Conservation (phyloP, 2,329 filamentous ascomycete genomes). For the Aspergillus aculeatinus region DNA sequence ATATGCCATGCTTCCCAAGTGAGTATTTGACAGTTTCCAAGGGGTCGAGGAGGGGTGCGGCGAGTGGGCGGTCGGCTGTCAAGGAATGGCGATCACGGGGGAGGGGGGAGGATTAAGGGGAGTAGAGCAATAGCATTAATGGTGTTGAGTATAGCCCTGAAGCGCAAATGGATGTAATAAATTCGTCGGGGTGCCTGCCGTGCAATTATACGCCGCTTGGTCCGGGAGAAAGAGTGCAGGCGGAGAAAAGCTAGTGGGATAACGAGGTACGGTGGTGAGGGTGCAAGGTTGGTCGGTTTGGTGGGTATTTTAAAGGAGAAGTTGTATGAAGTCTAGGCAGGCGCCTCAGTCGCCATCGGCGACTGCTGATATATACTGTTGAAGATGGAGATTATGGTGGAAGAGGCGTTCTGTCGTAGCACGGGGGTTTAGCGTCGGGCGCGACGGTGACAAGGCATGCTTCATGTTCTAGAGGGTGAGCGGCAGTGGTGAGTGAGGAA, state of each 20-base stretch:
- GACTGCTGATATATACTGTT: neutral
- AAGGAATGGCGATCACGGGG: conserved; percentile 11
- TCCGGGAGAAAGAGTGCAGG: conserved; percentile 1
- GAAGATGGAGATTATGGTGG: conserved; percentile 8
- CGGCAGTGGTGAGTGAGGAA: conserved; percentile 23
- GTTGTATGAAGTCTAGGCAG: conserved; percentile 2
- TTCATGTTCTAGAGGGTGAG: conserved; percentile 25
- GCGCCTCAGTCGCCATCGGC: neutral
- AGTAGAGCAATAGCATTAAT: conserved; percentile 6
- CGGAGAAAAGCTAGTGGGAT: conserved; percentile 5
- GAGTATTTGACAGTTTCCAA: conserved; percentile 8
- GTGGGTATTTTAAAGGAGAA: neutral
- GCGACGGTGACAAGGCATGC: conserved; percentile 20
- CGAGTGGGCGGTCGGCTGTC: conserved; percentile 12
- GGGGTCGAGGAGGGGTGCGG: neutral
- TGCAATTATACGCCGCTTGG: neutral
- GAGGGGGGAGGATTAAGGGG: conserved; percentile 4
- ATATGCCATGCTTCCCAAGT: conserved; percentile 32
- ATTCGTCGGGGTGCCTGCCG: neutral
- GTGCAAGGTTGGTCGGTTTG: neutral
- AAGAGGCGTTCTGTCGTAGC: conserved; percentile 8
- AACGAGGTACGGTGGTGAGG: conserved; percentile 3
- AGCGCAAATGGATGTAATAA: neutral
- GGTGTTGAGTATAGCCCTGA: neutral
- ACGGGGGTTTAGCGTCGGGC: conserved; percentile 22